phyloP scores from a whole-genome alignment of 768 basidiomycete species.

The Mycena chlorophos region DNA sequence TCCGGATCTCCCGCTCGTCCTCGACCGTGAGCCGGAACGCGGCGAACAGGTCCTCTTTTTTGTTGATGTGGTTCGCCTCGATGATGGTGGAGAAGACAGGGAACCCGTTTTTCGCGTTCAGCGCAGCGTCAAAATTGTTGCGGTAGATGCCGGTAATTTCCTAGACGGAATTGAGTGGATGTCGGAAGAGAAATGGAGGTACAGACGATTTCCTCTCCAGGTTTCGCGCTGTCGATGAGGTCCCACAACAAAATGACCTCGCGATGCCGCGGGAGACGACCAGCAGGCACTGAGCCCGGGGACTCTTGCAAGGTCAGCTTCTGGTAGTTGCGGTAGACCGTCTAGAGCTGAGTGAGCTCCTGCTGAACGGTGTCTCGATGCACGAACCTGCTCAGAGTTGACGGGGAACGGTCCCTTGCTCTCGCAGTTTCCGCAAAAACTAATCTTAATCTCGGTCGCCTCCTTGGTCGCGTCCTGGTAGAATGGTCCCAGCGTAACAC shows the following conservation, averaged over 20 bases:
- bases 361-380: not conserved
- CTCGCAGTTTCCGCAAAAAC: slow-evolving; percentile 93
- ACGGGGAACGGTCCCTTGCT: slow-evolving; percentile 93
- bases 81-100: slow-evolving; percentile 98
- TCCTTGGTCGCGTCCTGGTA: slow-evolving; percentile 84
- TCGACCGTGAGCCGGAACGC: slow-evolving; percentile 97
- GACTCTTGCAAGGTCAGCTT: slow-evolving; percentile 99
- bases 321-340: slow-evolving; percentile 97
- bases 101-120: slow-evolving; percentile 98
- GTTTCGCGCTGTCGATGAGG: slow-evolving; percentile 96
- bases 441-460: slow-evolving; percentile 84
- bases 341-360: slow-evolving; percentile 48
- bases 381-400: slow-evolving; percentile 88
- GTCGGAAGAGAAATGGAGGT: not conserved
- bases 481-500: slow-evolving; percentile 92
- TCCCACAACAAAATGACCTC: slow-evolving; percentile 98
- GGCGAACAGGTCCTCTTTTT: slow-evolving; percentile 99
- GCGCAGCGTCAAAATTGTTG: slow-evolving; percentile 97
- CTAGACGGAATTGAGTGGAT: slow-evolving; percentile 39
- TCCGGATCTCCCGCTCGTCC: slow-evolving; percentile 89
- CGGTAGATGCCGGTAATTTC: slow-evolving; percentile 98
- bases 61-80: slow-evolving; percentile 98
- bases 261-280: slow-evolving; percentile 93
- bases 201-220: slow-evolving; percentile 94
- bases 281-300: slow-evolving; percentile 95